Evolutionary conservation across 108 stramenopile genomes (phyloP).

Genomic region (Mayamaea pseudoterrestris): DNA sequence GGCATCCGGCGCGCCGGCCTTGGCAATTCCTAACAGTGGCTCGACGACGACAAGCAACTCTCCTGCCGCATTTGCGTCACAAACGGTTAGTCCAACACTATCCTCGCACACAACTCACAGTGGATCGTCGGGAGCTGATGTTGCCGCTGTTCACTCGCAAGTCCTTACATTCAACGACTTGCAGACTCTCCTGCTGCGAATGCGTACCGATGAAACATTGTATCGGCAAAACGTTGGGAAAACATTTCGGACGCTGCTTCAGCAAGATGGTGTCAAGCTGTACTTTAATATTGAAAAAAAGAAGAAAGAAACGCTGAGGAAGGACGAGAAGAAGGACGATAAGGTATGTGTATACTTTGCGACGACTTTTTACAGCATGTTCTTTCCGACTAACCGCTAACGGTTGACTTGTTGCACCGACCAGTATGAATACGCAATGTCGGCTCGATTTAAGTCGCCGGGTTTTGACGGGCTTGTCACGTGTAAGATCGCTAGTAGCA

Average conservation of each 20-base stretch:
- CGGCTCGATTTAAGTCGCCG: not conserved
- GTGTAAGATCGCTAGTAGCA: conserved; percentile 23
- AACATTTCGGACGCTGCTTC: conserved; percentile 18
- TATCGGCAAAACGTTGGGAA: conserved; percentile 29
- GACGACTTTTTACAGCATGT: not conserved
- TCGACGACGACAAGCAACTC: too few relatives aligned
- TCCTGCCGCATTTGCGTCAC: too few relatives aligned
- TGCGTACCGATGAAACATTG: conserved; percentile 17
- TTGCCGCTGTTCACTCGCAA: too few relatives aligned
- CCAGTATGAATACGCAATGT: conserved; percentile 7
- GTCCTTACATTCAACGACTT: conserved; percentile 31
- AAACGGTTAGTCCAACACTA: too few relatives aligned
- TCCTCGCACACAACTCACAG: too few relatives aligned
- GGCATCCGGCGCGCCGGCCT: too few relatives aligned
- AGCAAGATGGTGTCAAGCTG: conserved; percentile 2
- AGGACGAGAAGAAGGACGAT: conserved; percentile 8
- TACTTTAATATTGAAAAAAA: conserved; percentile 14
- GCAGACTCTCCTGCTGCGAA: conserved; percentile 8
- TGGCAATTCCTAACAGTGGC: too few relatives aligned
- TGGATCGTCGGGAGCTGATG: too few relatives aligned
- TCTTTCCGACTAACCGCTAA: too few relatives aligned
- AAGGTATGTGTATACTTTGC: not conserved
- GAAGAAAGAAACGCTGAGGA: conserved; percentile 15
- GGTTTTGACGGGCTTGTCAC: conserved; percentile 12
- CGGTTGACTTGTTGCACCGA: too few relatives aligned